phyloP scores from a whole-genome alignment of 257 asterid genomes.

The Solanum rostratum region DNA sequence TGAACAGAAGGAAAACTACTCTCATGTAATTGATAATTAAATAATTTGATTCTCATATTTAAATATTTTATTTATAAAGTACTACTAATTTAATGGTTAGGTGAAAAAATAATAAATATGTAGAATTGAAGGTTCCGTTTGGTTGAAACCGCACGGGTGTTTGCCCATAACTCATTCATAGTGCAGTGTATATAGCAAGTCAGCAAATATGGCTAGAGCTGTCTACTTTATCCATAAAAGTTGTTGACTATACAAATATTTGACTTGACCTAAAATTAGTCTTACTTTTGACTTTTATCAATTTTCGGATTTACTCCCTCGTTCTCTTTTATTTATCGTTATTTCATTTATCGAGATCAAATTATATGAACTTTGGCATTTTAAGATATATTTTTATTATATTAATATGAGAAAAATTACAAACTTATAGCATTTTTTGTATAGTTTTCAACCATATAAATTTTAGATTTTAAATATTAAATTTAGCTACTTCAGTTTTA shows the following conservation, averaged over 20 bases:
- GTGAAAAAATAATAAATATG: neutral
- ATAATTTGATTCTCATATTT: neutral
- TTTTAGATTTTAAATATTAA: too few relatives aligned
- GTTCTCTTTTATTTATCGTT: too few relatives aligned
- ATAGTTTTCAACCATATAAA: too few relatives aligned
- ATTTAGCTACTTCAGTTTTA: too few relatives aligned
- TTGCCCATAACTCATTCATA: neutral
- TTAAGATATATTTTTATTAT: too few relatives aligned
- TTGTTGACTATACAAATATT: neutral
- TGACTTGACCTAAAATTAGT: neutral
- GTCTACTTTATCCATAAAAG: neutral
- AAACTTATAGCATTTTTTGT: too few relatives aligned
- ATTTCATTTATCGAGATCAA: too few relatives aligned
- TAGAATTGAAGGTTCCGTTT: neutral
- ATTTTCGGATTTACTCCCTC: neutral
- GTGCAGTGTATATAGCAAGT: neutral
- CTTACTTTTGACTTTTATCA: neutral
- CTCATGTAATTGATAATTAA: neutral
- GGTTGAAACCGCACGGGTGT: neutral
- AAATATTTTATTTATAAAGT: too few relatives aligned
- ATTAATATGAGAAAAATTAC: too few relatives aligned
- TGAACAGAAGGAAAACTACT: neutral
- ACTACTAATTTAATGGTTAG: neutral
- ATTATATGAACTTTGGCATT: too few relatives aligned
- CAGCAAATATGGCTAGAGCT: neutral